Percentiles rank a stretch among this genome's conserved stretches.
Evolutionary conservation across 768 basidiomycete species (phyloP).

Genomic region (Trametes cingulata): DNA sequence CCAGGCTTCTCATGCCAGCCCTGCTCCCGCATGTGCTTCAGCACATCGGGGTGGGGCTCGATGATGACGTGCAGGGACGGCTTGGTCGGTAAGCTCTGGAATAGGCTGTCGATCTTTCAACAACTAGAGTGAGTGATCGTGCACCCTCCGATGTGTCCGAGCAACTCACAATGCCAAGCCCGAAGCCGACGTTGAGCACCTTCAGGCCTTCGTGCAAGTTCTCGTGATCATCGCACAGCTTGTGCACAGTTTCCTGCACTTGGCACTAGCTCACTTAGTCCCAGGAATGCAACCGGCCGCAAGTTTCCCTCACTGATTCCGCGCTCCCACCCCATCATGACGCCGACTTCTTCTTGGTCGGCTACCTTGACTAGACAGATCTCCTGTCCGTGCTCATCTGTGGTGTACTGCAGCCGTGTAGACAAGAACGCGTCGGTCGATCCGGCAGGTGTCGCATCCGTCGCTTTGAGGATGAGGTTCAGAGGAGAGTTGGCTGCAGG

Average conservation of each 20-base stretch:
- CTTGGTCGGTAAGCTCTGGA: slow-evolving; percentile 60
- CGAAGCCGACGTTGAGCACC: slow-evolving; percentile 91
- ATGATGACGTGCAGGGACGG: slow-evolving; percentile 85
- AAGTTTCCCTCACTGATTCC: slow-evolving; percentile 59
- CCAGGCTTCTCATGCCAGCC: slow-evolving; percentile 81
- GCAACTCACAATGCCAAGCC: slow-evolving; percentile 81
- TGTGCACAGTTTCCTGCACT: slow-evolving; percentile 78
- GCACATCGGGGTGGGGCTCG: slow-evolving; percentile 91
- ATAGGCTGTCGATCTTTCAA: slow-evolving; percentile 76
- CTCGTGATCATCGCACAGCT: slow-evolving; percentile 57
- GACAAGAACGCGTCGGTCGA: slow-evolving; percentile 71
- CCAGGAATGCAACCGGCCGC: not conserved
- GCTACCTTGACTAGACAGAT: slow-evolving; percentile 70
- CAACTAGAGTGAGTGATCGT: not conserved
- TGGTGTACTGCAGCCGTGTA: slow-evolving; percentile 66
- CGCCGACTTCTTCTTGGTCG: slow-evolving; percentile 79
- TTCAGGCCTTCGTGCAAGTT: slow-evolving; percentile 50
- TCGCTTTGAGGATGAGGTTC: slow-evolving; percentile 45
- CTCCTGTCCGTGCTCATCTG: slow-evolving; percentile 76
- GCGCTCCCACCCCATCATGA: slow-evolving; percentile 99
- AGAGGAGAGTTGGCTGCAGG: slow-evolving; percentile 28
- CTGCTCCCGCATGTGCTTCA: slow-evolving; percentile 70
- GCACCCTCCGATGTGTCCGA: not conserved
- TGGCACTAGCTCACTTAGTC: slow-evolving; percentile 32
- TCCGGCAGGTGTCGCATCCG: slow-evolving; percentile 57